These are phyloP conservation scores for Xerocomus subilludens DNA, from an alignment of 1,284 basidiomycete genomes.

Conservation along the genomic window DNA sequence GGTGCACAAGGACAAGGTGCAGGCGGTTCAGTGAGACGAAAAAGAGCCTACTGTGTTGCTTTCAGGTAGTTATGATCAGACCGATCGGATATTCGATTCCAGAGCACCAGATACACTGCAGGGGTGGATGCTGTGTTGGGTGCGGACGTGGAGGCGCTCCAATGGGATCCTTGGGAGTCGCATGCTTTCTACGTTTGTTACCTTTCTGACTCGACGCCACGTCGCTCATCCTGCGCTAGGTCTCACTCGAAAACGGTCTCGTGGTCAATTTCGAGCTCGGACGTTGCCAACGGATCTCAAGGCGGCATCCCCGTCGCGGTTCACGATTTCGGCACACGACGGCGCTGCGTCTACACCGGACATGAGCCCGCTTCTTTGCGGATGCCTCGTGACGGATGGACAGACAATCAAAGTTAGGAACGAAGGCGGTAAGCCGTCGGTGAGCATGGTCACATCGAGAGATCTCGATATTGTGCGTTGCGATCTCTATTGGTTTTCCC, in stretches of 20 bases:
- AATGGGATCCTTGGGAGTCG: constrained; percentile 96
- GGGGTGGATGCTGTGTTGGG: constrained; percentile 84
- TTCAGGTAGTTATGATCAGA: constrained; percentile 94
- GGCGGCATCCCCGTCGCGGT: constrained; percentile 74
- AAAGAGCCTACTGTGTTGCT: constrained; percentile 88
- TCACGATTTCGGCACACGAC: constrained; percentile 94
- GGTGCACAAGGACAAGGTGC: constrained; percentile 96
- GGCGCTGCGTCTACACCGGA: constrained; percentile 94
- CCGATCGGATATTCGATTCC: constrained; percentile 93
- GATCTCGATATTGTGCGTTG: constrained; percentile 93
- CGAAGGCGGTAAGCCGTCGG: constrained; percentile 74
- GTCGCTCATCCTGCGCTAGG: constrained; percentile 59
- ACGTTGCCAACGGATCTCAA: constrained; percentile 76
- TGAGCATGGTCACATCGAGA: constrained; percentile 88
- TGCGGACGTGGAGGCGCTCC: constrained; percentile 91
- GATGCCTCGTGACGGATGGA: constrained; percentile 94
- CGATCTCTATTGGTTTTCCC: neutral
- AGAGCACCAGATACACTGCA: constrained; percentile 81
- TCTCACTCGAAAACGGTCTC: constrained; percentile 92
- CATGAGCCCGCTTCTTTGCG: constrained; percentile 90
- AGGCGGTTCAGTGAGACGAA: constrained; percentile 95
- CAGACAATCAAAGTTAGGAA: constrained; percentile 99
- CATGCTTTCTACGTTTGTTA: constrained; percentile 83
- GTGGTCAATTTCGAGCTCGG: constrained; percentile 93
- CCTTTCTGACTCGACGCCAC: neutral